Percentiles rank a stretch among this genome's conserved stretches.
phyloP scores from a whole-genome alignment of 495 filamentous ascomycete genomes.

The Staphylotrichum longicolle region DNA sequence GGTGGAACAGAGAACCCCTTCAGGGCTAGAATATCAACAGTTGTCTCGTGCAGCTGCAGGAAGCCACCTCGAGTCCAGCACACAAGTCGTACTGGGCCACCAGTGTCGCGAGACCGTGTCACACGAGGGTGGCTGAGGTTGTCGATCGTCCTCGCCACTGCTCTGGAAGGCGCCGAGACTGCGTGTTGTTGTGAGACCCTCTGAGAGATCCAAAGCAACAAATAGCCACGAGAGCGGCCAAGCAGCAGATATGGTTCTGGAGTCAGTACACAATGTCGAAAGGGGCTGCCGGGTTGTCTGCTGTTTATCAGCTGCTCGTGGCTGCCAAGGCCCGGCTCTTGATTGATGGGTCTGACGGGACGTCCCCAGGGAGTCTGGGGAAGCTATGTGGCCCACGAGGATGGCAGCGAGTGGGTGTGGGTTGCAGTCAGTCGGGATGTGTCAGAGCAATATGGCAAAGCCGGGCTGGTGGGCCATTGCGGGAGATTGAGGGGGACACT shows the following conservation, averaged over 20 bases:
- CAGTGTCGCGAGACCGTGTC: slow-evolving; percentile 15
- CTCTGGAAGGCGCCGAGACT: slow-evolving; percentile 1
- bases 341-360: slow-evolving; percentile 20
- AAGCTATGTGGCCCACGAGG: slow-evolving; percentile 17
- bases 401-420: slow-evolving; percentile 13
- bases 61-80: slow-evolving; percentile 19
- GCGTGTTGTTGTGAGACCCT: background rate
- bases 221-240: background rate
- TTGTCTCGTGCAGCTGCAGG: slow-evolving; percentile 26
- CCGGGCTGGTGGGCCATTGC: slow-evolving; percentile 36
- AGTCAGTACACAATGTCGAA: no score
- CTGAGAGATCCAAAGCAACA: background rate
- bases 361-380: slow-evolving; percentile 16
- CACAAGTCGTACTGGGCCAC: slow-evolving; percentile 6
- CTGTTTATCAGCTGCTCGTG: slow-evolving; percentile 16
- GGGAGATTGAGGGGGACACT: slow-evolving; percentile 27
- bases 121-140: slow-evolving; percentile 18
- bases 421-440: slow-evolving; percentile 34
- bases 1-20: background rate
- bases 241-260: background rate
- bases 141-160: slow-evolving; percentile 13
- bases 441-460: slow-evolving; percentile 39
- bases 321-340: slow-evolving; percentile 24
- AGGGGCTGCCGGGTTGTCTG: slow-evolving; percentile 6
- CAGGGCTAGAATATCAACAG: slow-evolving; percentile 8